Conservation (phyloP, 2,329 filamentous ascomycete species). For the Cladosporium sp. region DNA sequence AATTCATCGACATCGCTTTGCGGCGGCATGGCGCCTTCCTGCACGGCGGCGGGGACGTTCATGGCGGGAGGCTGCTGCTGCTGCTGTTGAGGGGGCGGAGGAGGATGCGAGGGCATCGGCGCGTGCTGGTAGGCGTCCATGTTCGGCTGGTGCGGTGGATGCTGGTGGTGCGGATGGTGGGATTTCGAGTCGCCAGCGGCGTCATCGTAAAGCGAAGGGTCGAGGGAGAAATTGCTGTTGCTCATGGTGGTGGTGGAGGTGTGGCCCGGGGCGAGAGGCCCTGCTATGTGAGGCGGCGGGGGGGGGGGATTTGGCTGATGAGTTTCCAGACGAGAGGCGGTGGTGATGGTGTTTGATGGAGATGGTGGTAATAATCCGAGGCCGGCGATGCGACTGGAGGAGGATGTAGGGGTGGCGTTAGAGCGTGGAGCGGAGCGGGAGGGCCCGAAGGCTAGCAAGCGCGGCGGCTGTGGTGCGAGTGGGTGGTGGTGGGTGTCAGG, state of each 20-base stretch:
- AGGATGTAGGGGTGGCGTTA: too few relatives aligned
- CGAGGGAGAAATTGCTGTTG: conserved; percentile 13
- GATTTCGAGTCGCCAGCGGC: background rate
- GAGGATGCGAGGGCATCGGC: conserved; percentile 9
- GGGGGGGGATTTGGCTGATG: too few relatives aligned
- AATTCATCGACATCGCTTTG: conserved; percentile 48
- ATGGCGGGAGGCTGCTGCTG: conserved; percentile 11
- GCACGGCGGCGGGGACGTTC: conserved; percentile 14
- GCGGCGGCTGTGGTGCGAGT: too few relatives aligned
- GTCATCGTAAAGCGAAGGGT: conserved; percentile 14
- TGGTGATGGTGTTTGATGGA: background rate
- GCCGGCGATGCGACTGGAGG: too few relatives aligned
- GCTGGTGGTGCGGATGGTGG: conserved; percentile 1
- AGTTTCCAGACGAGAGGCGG: too few relatives aligned
- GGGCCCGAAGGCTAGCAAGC: too few relatives aligned
- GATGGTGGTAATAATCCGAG: background rate
- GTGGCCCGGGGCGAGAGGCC: conserved; percentile 33
- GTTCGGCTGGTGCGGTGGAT: background rate
- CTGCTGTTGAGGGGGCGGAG: conserved; percentile 13
- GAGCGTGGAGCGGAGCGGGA: too few relatives aligned
- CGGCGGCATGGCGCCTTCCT: conserved; percentile 25
- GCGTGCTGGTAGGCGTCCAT: conserved; percentile 10
- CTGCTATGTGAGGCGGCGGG: too few relatives aligned
- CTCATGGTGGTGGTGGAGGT: conserved; percentile 4
- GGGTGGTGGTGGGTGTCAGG: background rate